These are phyloP conservation scores for Cicer pinnatifidum DNA, from an alignment of 306 rosid genomes.

Conservation along the genomic window DNA sequence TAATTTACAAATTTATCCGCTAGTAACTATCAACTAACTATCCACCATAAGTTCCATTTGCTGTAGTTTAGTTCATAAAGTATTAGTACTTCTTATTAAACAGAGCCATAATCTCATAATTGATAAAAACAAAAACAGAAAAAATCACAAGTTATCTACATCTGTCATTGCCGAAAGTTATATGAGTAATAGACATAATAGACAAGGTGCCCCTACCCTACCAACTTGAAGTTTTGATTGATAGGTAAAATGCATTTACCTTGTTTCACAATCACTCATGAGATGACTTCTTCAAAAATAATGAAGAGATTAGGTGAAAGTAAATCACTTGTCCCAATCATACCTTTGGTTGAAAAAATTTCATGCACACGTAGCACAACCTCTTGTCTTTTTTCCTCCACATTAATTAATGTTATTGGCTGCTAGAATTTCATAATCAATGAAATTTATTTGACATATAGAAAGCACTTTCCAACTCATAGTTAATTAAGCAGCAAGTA, in stretches of 20 bases:
- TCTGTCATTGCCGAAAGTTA: background rate
- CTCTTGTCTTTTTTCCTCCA: background rate
- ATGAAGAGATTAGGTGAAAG: conserved; percentile 6
- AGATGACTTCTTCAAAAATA: background rate
- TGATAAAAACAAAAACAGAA: background rate
- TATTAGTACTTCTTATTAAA: no score
- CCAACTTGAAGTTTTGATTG: background rate
- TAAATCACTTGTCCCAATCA: background rate
- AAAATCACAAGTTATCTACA: background rate
- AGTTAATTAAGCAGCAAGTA: no score
- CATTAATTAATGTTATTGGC: background rate
- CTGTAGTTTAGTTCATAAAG: no score
- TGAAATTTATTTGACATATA: no score
- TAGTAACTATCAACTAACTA: no score
- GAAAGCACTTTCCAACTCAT: no score
- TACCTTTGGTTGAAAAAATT: background rate
- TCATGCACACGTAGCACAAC: background rate
- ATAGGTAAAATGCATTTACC: conserved; percentile 8
- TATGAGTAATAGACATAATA: background rate
- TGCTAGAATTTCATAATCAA: background rate
- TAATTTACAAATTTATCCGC: no score
- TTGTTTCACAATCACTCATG: background rate
- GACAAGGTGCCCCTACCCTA: background rate
- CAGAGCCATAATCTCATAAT: background rate
- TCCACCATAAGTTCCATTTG: no score